Conservation (phyloP, 495 filamentous ascomycete genomes). For the Cetradonia linearis region DNA sequence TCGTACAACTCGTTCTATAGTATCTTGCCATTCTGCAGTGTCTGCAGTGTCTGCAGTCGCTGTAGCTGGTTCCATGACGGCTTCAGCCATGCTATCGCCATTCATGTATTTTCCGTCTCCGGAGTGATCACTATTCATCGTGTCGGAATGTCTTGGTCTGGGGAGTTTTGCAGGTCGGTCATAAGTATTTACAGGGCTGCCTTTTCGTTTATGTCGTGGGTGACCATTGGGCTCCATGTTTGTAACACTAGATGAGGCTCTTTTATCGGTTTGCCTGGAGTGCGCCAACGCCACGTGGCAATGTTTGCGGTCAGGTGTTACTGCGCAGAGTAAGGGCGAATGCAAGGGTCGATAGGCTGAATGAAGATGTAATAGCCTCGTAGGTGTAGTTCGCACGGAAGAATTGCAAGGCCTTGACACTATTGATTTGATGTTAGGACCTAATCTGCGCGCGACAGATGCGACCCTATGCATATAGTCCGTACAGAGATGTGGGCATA, state of each 20-base stretch:
- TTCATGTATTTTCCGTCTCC: slow-evolving; percentile 40
- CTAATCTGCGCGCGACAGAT: slow-evolving; percentile 11
- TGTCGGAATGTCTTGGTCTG: slow-evolving; percentile 37
- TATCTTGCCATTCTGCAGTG: slow-evolving; percentile 92
- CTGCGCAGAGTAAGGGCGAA: neutral
- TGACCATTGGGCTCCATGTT: slow-evolving; percentile 47
- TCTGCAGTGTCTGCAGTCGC: slow-evolving; percentile 54
- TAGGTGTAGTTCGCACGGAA: neutral
- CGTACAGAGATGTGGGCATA: neutral
- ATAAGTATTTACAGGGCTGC: slow-evolving; percentile 39
- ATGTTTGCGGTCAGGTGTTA: neutral
- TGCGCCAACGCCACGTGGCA: slow-evolving; percentile 3
- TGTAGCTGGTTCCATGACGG: slow-evolving; percentile 29
- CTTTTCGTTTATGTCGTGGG: slow-evolving; percentile 50
- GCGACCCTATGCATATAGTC: slow-evolving; percentile 18
- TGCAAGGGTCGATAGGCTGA: neutral
- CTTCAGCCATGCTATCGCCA: slow-evolving; percentile 37
- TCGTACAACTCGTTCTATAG: slow-evolving; percentile 83
- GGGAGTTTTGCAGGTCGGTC: slow-evolving; percentile 51
- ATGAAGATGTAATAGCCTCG: slow-evolving; percentile 5
- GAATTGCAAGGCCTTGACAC: neutral
- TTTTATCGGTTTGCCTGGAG: neutral
- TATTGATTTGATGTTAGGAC: slow-evolving; percentile 1
- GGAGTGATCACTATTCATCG: slow-evolving; percentile 37
- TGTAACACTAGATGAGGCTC: slow-evolving; percentile 23